Base-by-base conservation (phyloP, 2,329 filamentous ascomycete genomes). In the Colletotrichum sansevieriae region DNA sequence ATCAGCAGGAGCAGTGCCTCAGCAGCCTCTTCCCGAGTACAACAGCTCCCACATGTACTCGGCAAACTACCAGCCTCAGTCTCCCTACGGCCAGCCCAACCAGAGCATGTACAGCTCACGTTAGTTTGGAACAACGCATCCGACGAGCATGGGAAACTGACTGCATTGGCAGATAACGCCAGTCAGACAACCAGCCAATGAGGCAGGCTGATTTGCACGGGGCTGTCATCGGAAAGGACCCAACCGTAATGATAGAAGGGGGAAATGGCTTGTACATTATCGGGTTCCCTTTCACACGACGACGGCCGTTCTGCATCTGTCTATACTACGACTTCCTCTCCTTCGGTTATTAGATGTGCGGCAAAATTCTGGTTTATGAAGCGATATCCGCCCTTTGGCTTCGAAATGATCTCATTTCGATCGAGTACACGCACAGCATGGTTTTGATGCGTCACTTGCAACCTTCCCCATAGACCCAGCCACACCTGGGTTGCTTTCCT, bases 91-190 rank as follows among this genome's bases (percentile, higher is more conserved):
- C 61, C 84, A 85, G 75, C 83, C 85, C 25, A 85, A 82, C 72
- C 84, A 85, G 77, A 83, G 84, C 78, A 87, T 90, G 79, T 90
- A 90, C 75, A 87, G 78, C 77, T 87, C 88, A 79, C 84, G 87
- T 85, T 80, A 83, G 76, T 77, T 39, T 20, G 22, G n/a, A 41
- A 47, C n/a, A 8, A 3, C 10, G 13, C 25, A 43, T 20, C n/a
- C 15, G n/a, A 43, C 44, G 37, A 41, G 46, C 29, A 46, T 18
- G 44, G 46, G n/a, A 20, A 15, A 51, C 60, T 71, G 52, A 71
- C 60, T 58, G 39, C 25, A 51, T 56, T 71, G 64, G 59, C 71
- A 74, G 71, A 75, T 65, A 68, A 72, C 60, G 71, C 65, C 20
- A 65, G 61, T 47, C 71, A 72, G 58, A 56, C 68, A 18, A 44